Conservation (phyloP, 2,329 filamentous ascomycete genomes). For the Monosporascus sp. region DNA sequence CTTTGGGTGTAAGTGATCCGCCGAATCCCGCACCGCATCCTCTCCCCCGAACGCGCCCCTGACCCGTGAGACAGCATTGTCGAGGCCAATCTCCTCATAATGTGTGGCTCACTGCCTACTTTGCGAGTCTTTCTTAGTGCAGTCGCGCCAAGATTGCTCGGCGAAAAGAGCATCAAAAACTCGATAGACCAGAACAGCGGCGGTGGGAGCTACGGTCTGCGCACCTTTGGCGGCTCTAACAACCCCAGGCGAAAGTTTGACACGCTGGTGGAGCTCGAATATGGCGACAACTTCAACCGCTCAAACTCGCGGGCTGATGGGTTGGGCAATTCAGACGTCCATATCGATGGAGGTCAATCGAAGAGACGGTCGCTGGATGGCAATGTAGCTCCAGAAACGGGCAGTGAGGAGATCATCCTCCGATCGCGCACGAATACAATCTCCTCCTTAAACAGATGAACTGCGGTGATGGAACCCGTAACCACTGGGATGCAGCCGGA, state of each 20-base stretch:
- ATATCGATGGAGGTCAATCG: background rate
- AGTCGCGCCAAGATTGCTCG: background rate
- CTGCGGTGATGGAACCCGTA: too few species aligned
- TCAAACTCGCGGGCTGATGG: background rate
- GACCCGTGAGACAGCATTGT: conserved; percentile 1
- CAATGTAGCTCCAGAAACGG: background rate
- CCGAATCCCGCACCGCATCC: background rate
- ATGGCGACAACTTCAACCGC: conserved; percentile 1
- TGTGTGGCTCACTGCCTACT: conserved; percentile 7
- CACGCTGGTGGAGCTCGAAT: conserved; percentile 2
- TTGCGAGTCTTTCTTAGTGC: conserved; percentile 3
- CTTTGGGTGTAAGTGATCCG: conserved; percentile 6
- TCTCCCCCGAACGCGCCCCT: background rate
- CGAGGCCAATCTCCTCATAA: conserved; percentile 7
- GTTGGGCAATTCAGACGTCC: background rate
- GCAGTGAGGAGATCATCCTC: conserved; percentile 2
- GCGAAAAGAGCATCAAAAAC: background rate
- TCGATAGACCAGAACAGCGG: background rate
- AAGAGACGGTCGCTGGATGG: background rate
- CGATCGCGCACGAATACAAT: conserved; percentile 1
- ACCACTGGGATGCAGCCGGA: too few species aligned
- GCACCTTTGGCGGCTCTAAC: conserved; percentile 3
- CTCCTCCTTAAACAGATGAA: too few species aligned
- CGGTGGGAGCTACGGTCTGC: background rate
- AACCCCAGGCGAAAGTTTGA: conserved; percentile 3